Conservation (phyloP, 2,329 filamentous ascomycete genomes). For the Aspergillus neoniger region DNA sequence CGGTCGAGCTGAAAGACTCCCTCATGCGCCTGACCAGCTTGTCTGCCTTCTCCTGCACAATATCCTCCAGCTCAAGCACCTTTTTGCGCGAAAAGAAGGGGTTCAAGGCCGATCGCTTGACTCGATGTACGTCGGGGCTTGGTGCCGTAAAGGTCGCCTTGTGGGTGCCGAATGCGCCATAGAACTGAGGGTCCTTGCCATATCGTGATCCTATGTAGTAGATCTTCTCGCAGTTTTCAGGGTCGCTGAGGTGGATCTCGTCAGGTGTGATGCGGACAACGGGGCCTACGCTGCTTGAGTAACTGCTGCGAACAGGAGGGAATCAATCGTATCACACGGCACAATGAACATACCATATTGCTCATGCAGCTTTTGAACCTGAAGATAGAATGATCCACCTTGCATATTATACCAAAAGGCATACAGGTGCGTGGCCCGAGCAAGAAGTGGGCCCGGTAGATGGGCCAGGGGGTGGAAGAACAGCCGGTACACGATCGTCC, state of each 20-base stretch:
- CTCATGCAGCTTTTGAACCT: slow-evolving; percentile 28
- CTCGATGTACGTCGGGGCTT: slow-evolving; percentile 30
- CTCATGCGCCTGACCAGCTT: slow-evolving; percentile 26
- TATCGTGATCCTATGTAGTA: slow-evolving; percentile 29
- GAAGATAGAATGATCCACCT: slow-evolving; percentile 26
- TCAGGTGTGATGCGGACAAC: slow-evolving; percentile 32
- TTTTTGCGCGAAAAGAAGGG: slow-evolving; percentile 33
- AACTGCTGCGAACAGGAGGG: background rate
- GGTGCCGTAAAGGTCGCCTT: slow-evolving; percentile 34
- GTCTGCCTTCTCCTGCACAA: slow-evolving; percentile 26
- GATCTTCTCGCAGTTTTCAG: slow-evolving; percentile 26
- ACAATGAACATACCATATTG: slow-evolving; percentile 26
- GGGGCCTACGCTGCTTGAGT: slow-evolving; percentile 22
- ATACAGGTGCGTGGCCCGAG: slow-evolving; percentile 22
- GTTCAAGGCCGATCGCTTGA: slow-evolving; percentile 32
- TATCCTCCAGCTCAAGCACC: slow-evolving; percentile 27
- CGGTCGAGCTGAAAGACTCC: slow-evolving; percentile 17
- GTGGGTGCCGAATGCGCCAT: slow-evolving; percentile 27
- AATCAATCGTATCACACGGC: background rate
- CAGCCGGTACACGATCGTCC: slow-evolving; percentile 25
- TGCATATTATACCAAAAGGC: slow-evolving; percentile 31
- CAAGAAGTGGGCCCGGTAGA: slow-evolving; percentile 31
- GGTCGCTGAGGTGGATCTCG: slow-evolving; percentile 33
- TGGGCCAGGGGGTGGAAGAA: slow-evolving; percentile 33
- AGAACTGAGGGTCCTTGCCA: slow-evolving; percentile 29